Percentiles rank a stretch among this genome's conserved stretches.
phyloP scores from a whole-genome alignment of 2,329 filamentous ascomycete genomes.

The Sporothrix sp. region DNA sequence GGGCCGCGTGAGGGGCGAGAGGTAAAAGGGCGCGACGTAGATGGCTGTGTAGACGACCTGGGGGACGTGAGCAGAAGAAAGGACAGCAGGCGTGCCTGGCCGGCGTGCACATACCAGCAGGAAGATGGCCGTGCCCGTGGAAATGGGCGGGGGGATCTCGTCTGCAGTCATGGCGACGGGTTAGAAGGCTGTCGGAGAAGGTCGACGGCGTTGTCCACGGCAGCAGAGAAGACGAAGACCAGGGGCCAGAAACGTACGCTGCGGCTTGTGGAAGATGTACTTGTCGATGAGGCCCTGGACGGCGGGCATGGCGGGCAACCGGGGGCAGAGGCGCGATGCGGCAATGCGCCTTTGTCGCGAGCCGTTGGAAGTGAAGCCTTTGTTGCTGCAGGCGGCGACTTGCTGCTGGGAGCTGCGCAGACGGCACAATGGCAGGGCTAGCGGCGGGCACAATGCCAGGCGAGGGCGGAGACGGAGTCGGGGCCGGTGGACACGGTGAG shows the following conservation, averaged over 20 bases:
- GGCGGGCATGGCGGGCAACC: conserved; percentile 17
- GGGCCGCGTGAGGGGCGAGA: conserved; percentile 68
- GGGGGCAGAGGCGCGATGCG: not conserved
- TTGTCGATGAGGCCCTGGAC: conserved; percentile 19
- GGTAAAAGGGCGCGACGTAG: conserved; percentile 88
- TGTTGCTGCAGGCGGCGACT: too few species aligned
- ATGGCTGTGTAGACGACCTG: conserved; percentile 72
- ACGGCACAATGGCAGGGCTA: too few species aligned
- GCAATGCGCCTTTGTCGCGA: too few species aligned
- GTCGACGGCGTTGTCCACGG: not conserved
- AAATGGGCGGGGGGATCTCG: conserved; percentile 30
- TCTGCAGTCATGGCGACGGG: conserved; percentile 4
- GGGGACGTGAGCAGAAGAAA: not conserved
- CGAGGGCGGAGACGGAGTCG: too few species aligned
- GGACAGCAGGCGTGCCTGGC: too few species aligned
- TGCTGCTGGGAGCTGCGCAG: too few species aligned
- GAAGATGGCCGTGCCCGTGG: conserved; percentile 27
- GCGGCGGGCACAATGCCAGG: too few species aligned
- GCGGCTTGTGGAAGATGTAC: conserved; percentile 17
- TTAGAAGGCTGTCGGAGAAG: not conserved
- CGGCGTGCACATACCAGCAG: conserved; percentile 26
- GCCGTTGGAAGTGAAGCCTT: too few species aligned
- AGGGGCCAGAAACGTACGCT: conserved; percentile 12
- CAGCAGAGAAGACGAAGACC: not conserved
- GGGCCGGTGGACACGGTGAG: too few species aligned